phyloP scores from a whole-genome alignment of 2,329 filamentous ascomycete genomes.

The Arthrobotrys iridis region DNA sequence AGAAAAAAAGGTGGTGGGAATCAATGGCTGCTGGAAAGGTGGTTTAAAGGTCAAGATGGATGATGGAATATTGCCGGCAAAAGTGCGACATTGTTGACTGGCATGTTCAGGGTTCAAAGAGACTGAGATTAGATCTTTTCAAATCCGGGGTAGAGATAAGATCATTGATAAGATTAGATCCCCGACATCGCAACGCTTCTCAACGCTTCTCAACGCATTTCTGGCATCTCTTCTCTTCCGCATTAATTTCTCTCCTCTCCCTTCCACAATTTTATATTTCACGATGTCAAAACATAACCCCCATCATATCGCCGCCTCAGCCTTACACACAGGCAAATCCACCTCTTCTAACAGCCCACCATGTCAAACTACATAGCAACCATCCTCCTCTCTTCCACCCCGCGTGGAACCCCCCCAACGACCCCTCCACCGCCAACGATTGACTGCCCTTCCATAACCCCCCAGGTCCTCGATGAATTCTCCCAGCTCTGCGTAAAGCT shows the following conservation, averaged over 20 bases:
- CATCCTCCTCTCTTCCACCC: constrained; percentile 15
- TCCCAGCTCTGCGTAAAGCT: background rate
- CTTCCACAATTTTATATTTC: background rate
- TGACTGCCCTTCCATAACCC: background rate
- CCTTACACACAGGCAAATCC: background rate
- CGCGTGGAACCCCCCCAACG: background rate
- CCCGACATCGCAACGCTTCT: constrained; percentile 36
- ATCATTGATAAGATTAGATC: constrained; percentile 33
- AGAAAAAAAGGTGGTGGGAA: background rate
- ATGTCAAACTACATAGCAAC: constrained; percentile 21
- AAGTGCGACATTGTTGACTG: background rate
- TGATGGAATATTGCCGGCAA: background rate
- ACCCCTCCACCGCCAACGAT: background rate
- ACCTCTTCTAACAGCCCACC: background rate
- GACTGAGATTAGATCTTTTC: background rate
- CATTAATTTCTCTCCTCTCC: background rate
- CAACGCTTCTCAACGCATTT: constrained; percentile 4
- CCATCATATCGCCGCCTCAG: background rate
- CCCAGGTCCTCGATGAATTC: background rate
- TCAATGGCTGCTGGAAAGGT: background rate
- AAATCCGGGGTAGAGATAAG: constrained; percentile 7
- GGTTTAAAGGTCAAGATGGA: background rate
- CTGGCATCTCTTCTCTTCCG: background rate
- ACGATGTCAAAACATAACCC: constrained; percentile 2
- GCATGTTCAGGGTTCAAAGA: background rate